Percentiles rank a stretch among this genome's conserved stretches.
Conservation (phyloP, 257 asterid genomes). For the Solanum tacnaense region DNA sequence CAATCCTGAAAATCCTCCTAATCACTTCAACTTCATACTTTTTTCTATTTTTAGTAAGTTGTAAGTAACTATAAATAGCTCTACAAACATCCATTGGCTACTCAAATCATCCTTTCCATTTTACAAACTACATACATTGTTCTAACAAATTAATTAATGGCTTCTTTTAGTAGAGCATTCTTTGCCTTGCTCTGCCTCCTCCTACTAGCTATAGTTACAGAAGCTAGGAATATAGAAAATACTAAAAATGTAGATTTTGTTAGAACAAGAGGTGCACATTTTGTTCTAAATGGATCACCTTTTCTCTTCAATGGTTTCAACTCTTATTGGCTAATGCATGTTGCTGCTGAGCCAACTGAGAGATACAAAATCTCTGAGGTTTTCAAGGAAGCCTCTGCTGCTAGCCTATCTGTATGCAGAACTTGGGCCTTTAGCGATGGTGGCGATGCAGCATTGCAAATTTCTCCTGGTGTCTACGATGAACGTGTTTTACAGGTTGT, state of each 20-base stretch:
- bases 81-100: not conserved
- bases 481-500: conserved; percentile 18
- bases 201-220: not conserved
- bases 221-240: not conserved
- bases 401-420: conserved; percentile 40
- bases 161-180: not conserved
- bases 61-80: not conserved
- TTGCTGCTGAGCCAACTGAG: conserved; percentile 29
- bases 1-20: not conserved
- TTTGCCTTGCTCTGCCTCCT: not conserved
- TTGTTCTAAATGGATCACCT: conserved; percentile 15
- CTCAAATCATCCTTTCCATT: not conserved
- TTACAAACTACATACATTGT: not conserved
- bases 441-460: conserved; percentile 27
- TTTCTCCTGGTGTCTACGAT: conserved; percentile 36
- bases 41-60: not conserved
- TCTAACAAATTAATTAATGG: not conserved
- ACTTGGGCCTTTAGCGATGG: conserved; percentile 47
- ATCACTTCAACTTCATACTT: not conserved
- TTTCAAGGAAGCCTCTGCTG: conserved; percentile 24
- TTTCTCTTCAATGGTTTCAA: conserved; percentile 42
- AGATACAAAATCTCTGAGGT: conserved; percentile 31
- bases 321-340: conserved; percentile 48
- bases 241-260: not conserved
- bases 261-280: conserved; percentile 17